phyloP scores from a whole-genome alignment of 768 basidiomycete genomes.

The Solioccasus polychromus region DNA sequence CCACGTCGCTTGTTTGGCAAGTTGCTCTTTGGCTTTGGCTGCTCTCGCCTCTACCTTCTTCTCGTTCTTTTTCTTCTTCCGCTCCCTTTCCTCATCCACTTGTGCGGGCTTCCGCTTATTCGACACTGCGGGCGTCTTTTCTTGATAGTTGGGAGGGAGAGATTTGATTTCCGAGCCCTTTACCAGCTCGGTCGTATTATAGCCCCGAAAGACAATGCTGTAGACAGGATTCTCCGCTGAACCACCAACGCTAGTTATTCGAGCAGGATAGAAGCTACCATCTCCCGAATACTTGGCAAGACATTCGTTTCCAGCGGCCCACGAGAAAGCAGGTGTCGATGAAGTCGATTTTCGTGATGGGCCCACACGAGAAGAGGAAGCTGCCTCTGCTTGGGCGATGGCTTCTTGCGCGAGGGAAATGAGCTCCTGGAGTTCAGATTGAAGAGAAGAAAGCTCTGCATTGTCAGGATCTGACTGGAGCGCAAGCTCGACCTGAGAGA shows the following conservation, averaged over 20 bases:
- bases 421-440: slow-evolving; percentile 77
- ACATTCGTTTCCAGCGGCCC: slow-evolving; percentile 82
- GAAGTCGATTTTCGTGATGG: slow-evolving; percentile 52
- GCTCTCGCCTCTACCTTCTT: slow-evolving; percentile 85
- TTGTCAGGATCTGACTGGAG: slow-evolving; percentile 75
- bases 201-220: slow-evolving; percentile 88
- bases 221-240: slow-evolving; percentile 80
- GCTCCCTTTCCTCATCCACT: slow-evolving; percentile 81
- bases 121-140: slow-evolving; percentile 36
- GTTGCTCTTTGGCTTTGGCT: slow-evolving; percentile 86
- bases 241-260: slow-evolving; percentile 82
- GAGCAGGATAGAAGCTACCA: slow-evolving; percentile 83
- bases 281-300: slow-evolving; percentile 84
- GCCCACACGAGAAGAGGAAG: slow-evolving; percentile 59
- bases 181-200: slow-evolving; percentile 87
- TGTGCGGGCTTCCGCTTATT: slow-evolving; percentile 78
- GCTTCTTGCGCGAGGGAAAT: slow-evolving; percentile 76
- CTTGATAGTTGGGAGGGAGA: slow-evolving; percentile 57
- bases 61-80: slow-evolving; percentile 94
- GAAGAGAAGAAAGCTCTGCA: slow-evolving; percentile 66
- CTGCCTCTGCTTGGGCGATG: slow-evolving; percentile 62
- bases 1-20: slow-evolving; percentile 80
- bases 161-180: slow-evolving; percentile 68
- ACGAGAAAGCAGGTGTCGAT: slow-evolving; percentile 51
- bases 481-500: slow-evolving; percentile 83